Percentiles rank a stretch among this genome's conserved stretches.
Evolutionary conservation across 1,139 yeast genomes (phyloP).

Genomic region (Pneumocystis carinii): DNA sequence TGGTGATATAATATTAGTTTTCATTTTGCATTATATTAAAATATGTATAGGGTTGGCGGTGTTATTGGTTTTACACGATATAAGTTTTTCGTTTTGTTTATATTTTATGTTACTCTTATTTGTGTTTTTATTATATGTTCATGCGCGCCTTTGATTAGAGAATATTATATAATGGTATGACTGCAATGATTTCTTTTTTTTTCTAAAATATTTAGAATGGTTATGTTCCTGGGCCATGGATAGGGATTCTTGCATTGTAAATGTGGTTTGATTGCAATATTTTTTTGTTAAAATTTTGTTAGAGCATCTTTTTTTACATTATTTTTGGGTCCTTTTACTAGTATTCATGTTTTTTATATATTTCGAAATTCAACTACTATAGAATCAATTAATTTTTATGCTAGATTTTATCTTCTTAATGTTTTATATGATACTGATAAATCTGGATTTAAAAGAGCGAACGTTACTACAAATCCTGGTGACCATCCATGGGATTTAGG

Average conservation of each 20-base stretch:
- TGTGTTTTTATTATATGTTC: conserved; percentile 27
- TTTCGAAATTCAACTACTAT: conserved; percentile 23
- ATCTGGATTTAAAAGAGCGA: conserved; percentile 17
- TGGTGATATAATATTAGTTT: conserved; percentile 27
- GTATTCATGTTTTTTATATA: conserved; percentile 22
- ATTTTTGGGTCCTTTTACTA: conserved; percentile 20
- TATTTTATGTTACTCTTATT: conserved; percentile 34
- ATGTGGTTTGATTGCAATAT: conserved; percentile 4
- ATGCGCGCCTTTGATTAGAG: conserved; percentile 18
- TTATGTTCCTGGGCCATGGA: neutral
- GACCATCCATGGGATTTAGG: conserved; percentile 23
- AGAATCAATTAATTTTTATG: conserved; percentile 21
- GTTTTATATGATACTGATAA: conserved; percentile 15
- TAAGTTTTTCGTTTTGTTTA: conserved; percentile 59
- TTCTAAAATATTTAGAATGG: neutral
- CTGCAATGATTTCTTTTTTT: conserved; percentile 17
- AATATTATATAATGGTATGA: conserved; percentile 21
- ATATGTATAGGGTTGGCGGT: conserved; percentile 40
- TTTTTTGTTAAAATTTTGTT: conserved; percentile 1
- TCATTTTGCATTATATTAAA: neutral
- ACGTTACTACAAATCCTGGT: conserved; percentile 15
- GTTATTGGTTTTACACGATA: conserved; percentile 73
- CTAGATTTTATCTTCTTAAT: conserved; percentile 19
- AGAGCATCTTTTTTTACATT: conserved; percentile 9
- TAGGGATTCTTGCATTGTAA: conserved; percentile 4